Conservation (phyloP, 1,139 yeast species). For the Diutina pseudorugosa region DNA sequence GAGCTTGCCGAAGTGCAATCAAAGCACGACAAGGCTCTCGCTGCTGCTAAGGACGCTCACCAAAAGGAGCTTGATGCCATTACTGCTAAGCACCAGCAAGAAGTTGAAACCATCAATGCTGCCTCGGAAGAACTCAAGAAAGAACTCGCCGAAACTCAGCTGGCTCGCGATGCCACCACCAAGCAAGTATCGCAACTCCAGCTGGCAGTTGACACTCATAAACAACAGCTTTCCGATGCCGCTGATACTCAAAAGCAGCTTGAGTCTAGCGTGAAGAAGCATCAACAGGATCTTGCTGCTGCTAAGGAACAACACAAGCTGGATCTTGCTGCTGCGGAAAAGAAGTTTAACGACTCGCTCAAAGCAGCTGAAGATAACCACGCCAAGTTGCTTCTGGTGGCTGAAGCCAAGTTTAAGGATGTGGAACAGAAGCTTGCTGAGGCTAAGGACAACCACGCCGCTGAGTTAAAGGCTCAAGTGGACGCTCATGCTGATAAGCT, state of each 20-base stretch:
- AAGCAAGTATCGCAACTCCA: neutral
- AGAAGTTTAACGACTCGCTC: neutral
- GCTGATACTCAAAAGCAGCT: neutral
- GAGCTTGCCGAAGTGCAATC: conserved; percentile 13
- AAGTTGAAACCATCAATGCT: neutral
- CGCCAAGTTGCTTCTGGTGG: neutral
- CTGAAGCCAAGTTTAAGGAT: neutral
- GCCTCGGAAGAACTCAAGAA: neutral
- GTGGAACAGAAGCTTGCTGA: neutral
- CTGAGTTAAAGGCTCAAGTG: neutral
- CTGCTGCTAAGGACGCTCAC: neutral
- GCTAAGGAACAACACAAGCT: neutral
- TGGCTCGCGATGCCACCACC: neutral
- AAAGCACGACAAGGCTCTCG: conserved; percentile 3
- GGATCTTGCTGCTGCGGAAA: neutral
- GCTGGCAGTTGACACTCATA: neutral
- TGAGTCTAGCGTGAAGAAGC: neutral
- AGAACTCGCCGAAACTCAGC: neutral
- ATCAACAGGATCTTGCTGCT: neutral
- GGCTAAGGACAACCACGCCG: conserved; percentile 3
- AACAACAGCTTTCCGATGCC: neutral
- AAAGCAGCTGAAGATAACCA: neutral
- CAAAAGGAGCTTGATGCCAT: neutral
- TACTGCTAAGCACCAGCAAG: neutral
- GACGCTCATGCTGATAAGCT: neutral